These are phyloP conservation scores for Trichoderma breve DNA, from an alignment of 2,329 filamentous ascomycete species.

Conservation along the genomic window DNA sequence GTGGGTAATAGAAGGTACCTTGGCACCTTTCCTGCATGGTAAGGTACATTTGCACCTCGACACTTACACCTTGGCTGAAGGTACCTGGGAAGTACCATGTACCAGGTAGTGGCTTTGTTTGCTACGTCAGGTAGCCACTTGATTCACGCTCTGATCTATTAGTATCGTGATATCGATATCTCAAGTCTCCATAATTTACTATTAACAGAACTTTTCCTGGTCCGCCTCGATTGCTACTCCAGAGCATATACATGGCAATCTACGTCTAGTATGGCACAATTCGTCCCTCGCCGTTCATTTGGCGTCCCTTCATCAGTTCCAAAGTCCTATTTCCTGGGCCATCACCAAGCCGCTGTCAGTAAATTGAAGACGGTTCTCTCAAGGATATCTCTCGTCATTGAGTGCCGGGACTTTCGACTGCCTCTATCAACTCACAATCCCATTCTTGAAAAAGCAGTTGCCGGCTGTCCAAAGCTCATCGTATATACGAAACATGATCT, in stretches of 20 bases:
- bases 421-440: constrained; percentile 89
- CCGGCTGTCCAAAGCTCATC: constrained; percentile 70
- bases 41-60: neutral
- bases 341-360: constrained; percentile 77
- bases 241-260: neutral
- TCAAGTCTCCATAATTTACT: neutral
- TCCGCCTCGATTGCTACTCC: neutral
- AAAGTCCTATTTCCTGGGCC: constrained; percentile 90
- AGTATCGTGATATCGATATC: neutral
- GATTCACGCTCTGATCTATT: neutral
- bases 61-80: neutral
- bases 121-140: neutral
- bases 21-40: neutral
- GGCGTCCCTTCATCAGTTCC: constrained; percentile 70
- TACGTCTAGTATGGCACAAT: constrained; percentile 39
- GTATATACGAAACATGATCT: constrained; percentile 92
- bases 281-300: constrained; percentile 73
- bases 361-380: constrained; percentile 81
- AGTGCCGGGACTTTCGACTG: constrained; percentile 91
- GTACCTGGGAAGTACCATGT: neutral
- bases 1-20: neutral
- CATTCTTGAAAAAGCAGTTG: constrained; percentile 75
- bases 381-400: constrained; percentile 82
- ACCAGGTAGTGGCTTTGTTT: neutral
- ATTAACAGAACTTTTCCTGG: neutral